phyloP scores from a whole-genome alignment of 768 basidiomycete species.

The Agaricus subrufescens region DNA sequence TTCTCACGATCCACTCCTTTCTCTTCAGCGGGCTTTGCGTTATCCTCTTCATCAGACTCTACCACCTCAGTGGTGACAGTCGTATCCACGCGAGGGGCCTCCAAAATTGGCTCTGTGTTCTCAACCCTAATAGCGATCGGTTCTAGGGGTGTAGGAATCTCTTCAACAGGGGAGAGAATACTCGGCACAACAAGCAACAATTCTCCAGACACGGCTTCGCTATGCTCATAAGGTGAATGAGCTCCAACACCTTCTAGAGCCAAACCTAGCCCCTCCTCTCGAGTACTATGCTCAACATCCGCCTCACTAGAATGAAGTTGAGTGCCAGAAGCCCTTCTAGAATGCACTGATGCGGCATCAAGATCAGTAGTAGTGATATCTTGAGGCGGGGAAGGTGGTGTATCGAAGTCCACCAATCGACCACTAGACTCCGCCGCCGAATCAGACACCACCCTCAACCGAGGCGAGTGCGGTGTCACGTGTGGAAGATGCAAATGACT shows the following conservation, averaged over 20 bases:
- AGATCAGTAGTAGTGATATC: not conserved
- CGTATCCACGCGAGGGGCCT: no score
- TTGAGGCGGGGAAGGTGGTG: slow-evolving; percentile 17
- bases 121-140: not conserved
- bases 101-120: not conserved
- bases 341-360: no score
- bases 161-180: slow-evolving; percentile 3
- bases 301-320: no score
- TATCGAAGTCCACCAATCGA: slow-evolving; percentile 32
- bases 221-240: no score
- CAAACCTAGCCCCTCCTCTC: no score
- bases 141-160: not conserved
- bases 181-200: not conserved
- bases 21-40: no score
- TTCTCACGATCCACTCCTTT: slow-evolving; percentile 11
- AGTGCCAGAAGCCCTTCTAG: no score
- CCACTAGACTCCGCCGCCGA: slow-evolving; percentile 19
- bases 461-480: slow-evolving; percentile 21
- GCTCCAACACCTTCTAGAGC: not conserved
- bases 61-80: no score
- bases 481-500: slow-evolving; percentile 24
- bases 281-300: no score
- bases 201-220: not conserved
- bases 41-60: no score
- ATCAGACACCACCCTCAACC: not conserved